Evolutionary conservation across 306 rosid species (phyloP).

Genomic region (Fragaria vesca): DNA sequence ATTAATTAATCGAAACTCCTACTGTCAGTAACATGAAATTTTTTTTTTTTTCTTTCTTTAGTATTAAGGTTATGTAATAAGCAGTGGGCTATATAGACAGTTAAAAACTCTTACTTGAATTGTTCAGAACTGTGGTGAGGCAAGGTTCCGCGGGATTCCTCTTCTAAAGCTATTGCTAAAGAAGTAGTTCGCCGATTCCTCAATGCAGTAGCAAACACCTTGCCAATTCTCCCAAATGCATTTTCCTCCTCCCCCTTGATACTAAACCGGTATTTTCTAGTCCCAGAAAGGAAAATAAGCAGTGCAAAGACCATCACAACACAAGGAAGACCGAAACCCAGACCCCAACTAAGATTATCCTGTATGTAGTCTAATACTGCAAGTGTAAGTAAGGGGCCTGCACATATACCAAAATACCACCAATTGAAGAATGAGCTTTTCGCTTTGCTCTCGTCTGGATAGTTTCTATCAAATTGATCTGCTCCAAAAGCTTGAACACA

Average conservation of each 20-base stretch:
- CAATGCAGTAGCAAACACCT: conserved; percentile 37
- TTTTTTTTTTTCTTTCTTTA: too few relatives aligned
- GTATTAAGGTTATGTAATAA: too few relatives aligned
- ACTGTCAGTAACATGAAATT: not conserved
- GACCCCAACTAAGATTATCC: conserved; percentile 41
- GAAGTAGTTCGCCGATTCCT: conserved; percentile 28
- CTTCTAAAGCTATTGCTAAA: conserved; percentile 16
- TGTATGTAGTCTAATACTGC: conserved; percentile 43
- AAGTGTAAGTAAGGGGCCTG: conserved; percentile 19
- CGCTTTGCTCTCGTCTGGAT: conserved; percentile 50
- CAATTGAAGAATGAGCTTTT: conserved; percentile 40
- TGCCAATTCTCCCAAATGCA: conserved; percentile 43
- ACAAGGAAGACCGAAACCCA: conserved; percentile 42
- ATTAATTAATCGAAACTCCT: not conserved
- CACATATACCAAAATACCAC: conserved; percentile 69
- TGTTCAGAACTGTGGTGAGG: conserved; percentile 27
- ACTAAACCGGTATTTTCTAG: conserved; percentile 30
- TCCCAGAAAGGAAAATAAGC: conserved; percentile 26
- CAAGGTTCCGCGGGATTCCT: conserved; percentile 31
- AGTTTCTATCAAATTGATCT: conserved; percentile 62
- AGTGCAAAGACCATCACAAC: conserved; percentile 29
- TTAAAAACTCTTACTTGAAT: conserved; percentile 25
- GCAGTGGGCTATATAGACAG: not conserved
- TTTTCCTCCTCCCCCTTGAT: conserved; percentile 25
- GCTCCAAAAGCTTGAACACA: conserved; percentile 90